Base-by-base conservation (phyloP, 495 filamentous ascomycete species). In the Opeltia flavorubescens region DNA sequence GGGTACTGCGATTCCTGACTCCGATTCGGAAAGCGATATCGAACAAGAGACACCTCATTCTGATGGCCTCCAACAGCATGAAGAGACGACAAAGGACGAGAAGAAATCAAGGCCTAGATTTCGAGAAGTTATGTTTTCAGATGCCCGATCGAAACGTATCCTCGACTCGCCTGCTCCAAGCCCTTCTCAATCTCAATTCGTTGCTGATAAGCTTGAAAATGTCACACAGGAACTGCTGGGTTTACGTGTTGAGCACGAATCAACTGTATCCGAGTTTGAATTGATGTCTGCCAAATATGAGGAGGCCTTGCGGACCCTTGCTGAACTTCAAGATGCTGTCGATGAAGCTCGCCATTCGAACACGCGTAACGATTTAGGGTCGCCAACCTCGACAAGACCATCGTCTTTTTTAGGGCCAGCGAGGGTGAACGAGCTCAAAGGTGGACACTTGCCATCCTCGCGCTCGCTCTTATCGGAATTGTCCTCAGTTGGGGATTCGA, bases 391-490 rank as follows among this genome's bases (percentile, higher is more conserved):
- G 39, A 62, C 74, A 9, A 72, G 87, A 43, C 85, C 88, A 12
- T 70, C 76, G 44, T 93, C 89, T 82, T 94, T 94, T 88, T 83
- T 95, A 85, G 87, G 77, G 52, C 81, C 86, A 61, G 72, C 71
- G 63, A 80, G 78, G 70, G 76, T 81, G 67, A 80, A 75, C 67
- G 82, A 80, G 55, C 71, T 73, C 60, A 89, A 78, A 62, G 82
- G 78, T 67, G 80, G 70, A 65, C 85, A 84, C 67, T 79, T 74
- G 58, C 84, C 83, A 72, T 88, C 82, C 69, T 86, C 86, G 76
- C 88, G 83, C 62, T 94, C 89, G 65, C 85, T 95, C 60, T 95
- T 85, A 50, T 89, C 87, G 77, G 89, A 95, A 65, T 79, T 94
- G 64, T 95, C 86, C 67, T 95, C 82, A 69, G 86, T 72, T 77